Base-by-base conservation (phyloP, 768 basidiomycete species). In the Trametopsis cervina region DNA sequence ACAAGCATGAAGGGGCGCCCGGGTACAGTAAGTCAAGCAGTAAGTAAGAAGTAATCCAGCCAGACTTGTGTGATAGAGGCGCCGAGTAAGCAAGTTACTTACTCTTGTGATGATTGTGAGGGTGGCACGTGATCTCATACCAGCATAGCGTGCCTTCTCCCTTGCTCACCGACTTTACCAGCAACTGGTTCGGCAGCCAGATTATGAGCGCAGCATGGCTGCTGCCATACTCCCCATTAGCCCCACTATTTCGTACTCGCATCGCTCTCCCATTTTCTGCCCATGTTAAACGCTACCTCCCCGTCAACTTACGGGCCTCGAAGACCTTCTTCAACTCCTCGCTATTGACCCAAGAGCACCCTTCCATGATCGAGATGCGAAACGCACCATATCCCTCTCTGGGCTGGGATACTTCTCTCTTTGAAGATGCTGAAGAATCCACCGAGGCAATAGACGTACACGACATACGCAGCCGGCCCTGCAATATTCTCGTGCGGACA, bases 171-270 rank as follows among this genome's bases (percentile, higher is more conserved):
- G n/a, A n/a, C n/a, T n/a, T n/a, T n/a, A n/a, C n/a, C n/a, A n/a
- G n/a, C n/a, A n/a, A n/a, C n/a, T n/a, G n/a, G n/a, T n/a, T n/a
- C n/a, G n/a, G n/a, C n/a, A n/a, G n/a, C n/a, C n/a, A 25, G 47
- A 43, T 22, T 40, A 61, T 61, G 60, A 7, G 29, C 29, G 58
- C 57, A 53, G 40, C 57, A 56, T 59, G 56, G 57, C 49, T 54
- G 39, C 52, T 58, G 46, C 41, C 48, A 29, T 33, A 39, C 35
- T 17, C 50, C 15, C 49, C 54, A 47, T 56, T 49, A 54, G 40
- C 47, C 12, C 37, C 46, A 5, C 40, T 59, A 33, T 21, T 47
- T 17, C 55, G 53, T 23, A 17, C 47, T 7, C 58, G 50, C 24
- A 5, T 49, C 17, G 40, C 48, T 22, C 42, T 60, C 9, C 24